These are phyloP conservation scores for Colletotrichum musicola DNA, from an alignment of 2,329 filamentous ascomycete genomes.

Conservation along the genomic window DNA sequence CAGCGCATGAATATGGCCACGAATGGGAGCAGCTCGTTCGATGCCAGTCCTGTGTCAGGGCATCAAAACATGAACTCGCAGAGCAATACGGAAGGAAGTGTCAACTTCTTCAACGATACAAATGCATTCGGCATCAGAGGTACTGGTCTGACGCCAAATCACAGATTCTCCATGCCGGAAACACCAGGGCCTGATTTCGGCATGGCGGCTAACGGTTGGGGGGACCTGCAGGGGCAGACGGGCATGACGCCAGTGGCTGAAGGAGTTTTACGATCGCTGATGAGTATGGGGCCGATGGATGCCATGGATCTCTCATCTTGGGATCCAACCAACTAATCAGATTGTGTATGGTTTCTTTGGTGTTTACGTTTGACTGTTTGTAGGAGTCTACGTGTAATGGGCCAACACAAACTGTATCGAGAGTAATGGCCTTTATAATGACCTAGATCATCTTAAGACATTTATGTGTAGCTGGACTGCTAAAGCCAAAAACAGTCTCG, in stretches of 20 bases:
- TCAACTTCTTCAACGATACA: conserved; percentile 56
- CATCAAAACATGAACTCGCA: conserved; percentile 55
- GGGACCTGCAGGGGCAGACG: conserved; percentile 54
- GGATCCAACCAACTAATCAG: conserved; percentile 50
- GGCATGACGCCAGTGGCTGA: conserved; percentile 69
- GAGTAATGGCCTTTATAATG: too few species aligned
- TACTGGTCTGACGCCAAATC: conserved; percentile 50
- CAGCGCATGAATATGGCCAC: conserved; percentile 44
- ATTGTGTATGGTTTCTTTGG: conserved; percentile 18
- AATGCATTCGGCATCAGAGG: conserved; percentile 53
- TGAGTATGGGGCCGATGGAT: conserved; percentile 72
- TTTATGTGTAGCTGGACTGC: too few species aligned
- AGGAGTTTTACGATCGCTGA: conserved; percentile 67
- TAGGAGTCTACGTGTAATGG: too few species aligned
- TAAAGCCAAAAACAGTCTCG: too few species aligned
- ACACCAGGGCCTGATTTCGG: conserved; percentile 55
- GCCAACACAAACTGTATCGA: too few species aligned
- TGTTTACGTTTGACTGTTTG: not conserved
- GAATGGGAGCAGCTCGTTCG: conserved; percentile 58
- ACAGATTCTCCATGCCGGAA: conserved; percentile 51
- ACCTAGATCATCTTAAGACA: too few species aligned
- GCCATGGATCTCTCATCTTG: conserved; percentile 68
- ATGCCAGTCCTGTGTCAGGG: conserved; percentile 63
- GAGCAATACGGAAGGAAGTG: conserved; percentile 52
- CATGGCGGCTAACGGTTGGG: conserved; percentile 58